Conservation (phyloP, 257 asterid genomes). For the Petunia secreta region DNA sequence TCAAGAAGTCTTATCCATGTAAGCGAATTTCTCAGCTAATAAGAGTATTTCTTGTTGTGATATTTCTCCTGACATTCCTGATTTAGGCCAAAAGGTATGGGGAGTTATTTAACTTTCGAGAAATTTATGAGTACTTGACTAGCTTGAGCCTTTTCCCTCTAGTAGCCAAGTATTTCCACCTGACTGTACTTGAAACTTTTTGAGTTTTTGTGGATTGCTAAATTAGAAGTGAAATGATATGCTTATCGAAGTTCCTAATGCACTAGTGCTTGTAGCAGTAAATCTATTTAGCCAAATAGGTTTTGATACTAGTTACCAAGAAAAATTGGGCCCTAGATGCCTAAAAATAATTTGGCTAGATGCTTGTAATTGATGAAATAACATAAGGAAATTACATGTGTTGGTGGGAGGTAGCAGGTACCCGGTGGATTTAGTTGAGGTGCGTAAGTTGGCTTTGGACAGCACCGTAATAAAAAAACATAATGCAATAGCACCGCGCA, state of each 20-base stretch:
- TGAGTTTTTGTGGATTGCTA: neutral
- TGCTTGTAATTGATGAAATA: neutral
- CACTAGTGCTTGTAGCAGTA: neutral
- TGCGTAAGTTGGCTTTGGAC: too few species aligned
- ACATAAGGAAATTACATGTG: neutral
- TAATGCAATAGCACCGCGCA: neutral
- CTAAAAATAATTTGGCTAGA: neutral
- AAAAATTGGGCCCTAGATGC: neutral
- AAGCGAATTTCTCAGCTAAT: conserved; percentile 32
- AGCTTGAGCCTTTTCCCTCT: neutral
- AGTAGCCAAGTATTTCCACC: neutral
- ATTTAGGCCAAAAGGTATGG: too few species aligned
- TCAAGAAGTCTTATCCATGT: conserved; percentile 56
- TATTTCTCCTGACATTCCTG: conserved; percentile 12
- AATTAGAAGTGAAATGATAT: neutral
- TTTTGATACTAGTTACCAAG: neutral
- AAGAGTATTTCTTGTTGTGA: too few species aligned
- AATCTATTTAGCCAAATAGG: neutral
- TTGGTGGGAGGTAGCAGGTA: too few species aligned
- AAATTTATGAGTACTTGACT: neutral
- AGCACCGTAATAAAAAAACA: neutral
- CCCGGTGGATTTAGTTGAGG: too few species aligned
- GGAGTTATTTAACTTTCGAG: neutral
- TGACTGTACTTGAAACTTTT: conserved; percentile 3
- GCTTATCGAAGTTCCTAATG: neutral